Evolutionary conservation across 2,329 filamentous ascomycete genomes (phyloP), one percentile per base, ranked within the genome.

Genomic region (Venturia aucupariae): DNA sequence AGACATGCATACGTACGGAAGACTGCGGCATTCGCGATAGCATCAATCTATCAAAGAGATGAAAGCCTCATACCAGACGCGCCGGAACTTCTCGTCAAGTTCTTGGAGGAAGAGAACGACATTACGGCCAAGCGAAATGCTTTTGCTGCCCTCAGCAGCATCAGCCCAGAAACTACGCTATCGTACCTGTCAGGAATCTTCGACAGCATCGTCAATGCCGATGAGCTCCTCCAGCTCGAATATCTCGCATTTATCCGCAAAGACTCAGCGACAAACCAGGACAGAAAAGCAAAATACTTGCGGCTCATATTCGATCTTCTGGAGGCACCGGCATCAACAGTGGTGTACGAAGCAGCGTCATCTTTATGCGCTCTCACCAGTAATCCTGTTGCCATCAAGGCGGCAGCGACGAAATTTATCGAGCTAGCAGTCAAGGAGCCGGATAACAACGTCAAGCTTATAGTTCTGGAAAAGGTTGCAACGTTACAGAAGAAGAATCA

Each of bases 381-480:
- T 76, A 99, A 99, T 78, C 93, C 94, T 0, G 94, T 99, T 15
- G 94, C 94, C 22, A 93, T 99, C 66, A 99, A 97, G 79, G 94
- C 94, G 32, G 94, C 94, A 11, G 94, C 94, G 17, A 85, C 86
- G 70, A 99, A 99, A 74, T 94, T 99, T 75, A 96, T 97, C 68
- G 94, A 99, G 76, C 82, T 99, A 10, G 92, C 90, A 74, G 97
- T 99, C 75, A 96, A 96, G 78, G 94, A 97, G 77, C 88, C 94
- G 0, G 94, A 99, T 76, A 99, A 99, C 81, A 99, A 99, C 73
- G 94, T 99, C 68, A 99, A 99, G 80, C 86, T 99, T 57, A 99
- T 99, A 70, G 94, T 99, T 24, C 82, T 99, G 54, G 94, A 97
- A 72, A 89, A 93, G 57, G 94, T 99, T 44, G 89, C 96, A 71